phyloP scores from a whole-genome alignment of 495 filamentous ascomycete genomes.

The Penicillium robsamsonii region DNA sequence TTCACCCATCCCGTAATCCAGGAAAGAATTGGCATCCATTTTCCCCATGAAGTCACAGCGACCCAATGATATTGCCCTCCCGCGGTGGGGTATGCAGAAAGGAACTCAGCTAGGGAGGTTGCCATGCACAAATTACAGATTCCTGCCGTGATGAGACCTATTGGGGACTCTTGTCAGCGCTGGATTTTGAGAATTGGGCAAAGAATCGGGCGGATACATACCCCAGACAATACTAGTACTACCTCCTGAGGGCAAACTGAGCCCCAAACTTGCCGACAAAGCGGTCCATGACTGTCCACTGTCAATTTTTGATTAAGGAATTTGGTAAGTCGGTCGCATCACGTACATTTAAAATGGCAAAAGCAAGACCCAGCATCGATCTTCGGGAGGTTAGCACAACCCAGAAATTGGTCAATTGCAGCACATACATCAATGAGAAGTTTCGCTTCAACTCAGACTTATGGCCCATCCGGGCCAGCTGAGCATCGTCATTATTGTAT shows the following conservation, averaged over 20 bases:
- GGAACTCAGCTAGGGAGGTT: constrained; percentile 68
- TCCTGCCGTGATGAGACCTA: constrained; percentile 65
- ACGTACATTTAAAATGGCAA: constrained; percentile 53
- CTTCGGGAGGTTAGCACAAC: constrained; percentile 22
- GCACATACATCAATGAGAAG: constrained; percentile 46
- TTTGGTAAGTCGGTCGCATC: neutral
- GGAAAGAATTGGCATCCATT: constrained; percentile 60
- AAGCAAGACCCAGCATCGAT: constrained; percentile 54
- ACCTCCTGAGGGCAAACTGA: constrained; percentile 50
- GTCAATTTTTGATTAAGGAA: constrained; percentile 13
- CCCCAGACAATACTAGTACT: constrained; percentile 51
- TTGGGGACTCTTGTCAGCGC: neutral
- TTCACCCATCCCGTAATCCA: constrained; percentile 79
- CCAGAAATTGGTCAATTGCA: neutral
- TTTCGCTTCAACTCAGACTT: constrained; percentile 62
- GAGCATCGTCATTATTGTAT: constrained; percentile 44
- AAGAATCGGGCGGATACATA: constrained; percentile 16
- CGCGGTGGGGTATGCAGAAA: constrained; percentile 69
- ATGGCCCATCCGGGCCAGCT: constrained; percentile 64
- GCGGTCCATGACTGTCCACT: constrained; percentile 50
- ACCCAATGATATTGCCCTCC: constrained; percentile 77
- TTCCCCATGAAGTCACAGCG: constrained; percentile 54
- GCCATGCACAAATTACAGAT: constrained; percentile 72
- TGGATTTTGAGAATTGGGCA: neutral
- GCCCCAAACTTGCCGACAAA: constrained; percentile 47